A percentile compares a stretch with the other conserved stretches of the same genome.
These are phyloP conservation scores for Penicillium salamii DNA, from an alignment of 495 filamentous ascomycete genomes.

Conservation along the genomic window DNA sequence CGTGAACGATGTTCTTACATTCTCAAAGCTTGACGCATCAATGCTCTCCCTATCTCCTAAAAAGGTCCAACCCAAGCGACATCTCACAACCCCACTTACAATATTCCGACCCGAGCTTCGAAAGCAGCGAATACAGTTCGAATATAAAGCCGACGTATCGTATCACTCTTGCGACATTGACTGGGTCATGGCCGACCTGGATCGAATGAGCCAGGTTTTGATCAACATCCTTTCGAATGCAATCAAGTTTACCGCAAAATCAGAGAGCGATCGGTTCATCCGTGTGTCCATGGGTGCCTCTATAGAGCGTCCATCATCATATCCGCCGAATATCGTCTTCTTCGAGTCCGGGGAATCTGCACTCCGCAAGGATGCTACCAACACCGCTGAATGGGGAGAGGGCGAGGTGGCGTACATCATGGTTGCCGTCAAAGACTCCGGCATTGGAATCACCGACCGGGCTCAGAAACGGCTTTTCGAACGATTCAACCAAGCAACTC, in stretches of 20 bases:
- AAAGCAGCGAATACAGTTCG: slow-evolving; percentile 63
- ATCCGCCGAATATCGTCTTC: slow-evolving; percentile 48
- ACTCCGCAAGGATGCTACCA: slow-evolving; percentile 42
- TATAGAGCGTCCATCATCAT: slow-evolving; percentile 44
- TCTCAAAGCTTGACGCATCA: slow-evolving; percentile 80
- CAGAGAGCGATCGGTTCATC: slow-evolving; percentile 55
- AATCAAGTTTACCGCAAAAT: slow-evolving; percentile 68
- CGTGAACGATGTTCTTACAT: slow-evolving; percentile 73
- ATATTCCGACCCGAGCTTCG: slow-evolving; percentile 72
- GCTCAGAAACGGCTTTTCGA: slow-evolving; percentile 76
- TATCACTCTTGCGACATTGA: slow-evolving; percentile 55
- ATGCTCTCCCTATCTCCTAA: slow-evolving; percentile 66
- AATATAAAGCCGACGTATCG: slow-evolving; percentile 56
- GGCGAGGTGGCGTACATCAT: slow-evolving; percentile 68
- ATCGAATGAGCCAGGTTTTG: slow-evolving; percentile 68
- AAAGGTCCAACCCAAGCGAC: slow-evolving; percentile 61
- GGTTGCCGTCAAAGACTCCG: slow-evolving; percentile 74
- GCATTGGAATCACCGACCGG: slow-evolving; percentile 68
- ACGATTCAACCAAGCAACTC: slow-evolving; percentile 76
- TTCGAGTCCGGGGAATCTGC: slow-evolving; percentile 44
- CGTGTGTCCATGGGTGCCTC: slow-evolving; percentile 69
- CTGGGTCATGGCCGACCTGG: slow-evolving; percentile 69
- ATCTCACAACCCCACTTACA: slow-evolving; percentile 64
- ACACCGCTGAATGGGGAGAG: slow-evolving; percentile 60
- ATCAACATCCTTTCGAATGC: slow-evolving; percentile 77